Evolutionary conservation across 257 asterid species (phyloP).

Genomic region (Solanum corneliomulleri): DNA sequence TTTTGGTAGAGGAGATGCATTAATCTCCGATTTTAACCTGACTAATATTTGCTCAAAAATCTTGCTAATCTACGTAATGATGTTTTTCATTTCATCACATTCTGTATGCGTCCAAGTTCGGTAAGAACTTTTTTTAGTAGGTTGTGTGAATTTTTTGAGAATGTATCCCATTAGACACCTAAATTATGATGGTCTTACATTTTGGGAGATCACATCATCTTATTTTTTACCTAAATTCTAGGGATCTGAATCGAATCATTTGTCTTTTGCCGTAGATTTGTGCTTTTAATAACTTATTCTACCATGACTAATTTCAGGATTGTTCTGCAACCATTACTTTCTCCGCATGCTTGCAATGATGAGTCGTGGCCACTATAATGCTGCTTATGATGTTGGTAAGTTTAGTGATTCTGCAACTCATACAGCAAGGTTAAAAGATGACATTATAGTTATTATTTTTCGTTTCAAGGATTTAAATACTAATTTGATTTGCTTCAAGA

Average conservation of each 20-base stretch:
- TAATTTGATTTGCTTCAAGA: background rate
- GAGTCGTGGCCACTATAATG: conserved; percentile 59
- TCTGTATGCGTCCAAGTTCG: background rate
- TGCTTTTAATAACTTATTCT: background rate
- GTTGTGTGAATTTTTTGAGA: background rate
- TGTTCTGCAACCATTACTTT: conserved; percentile 84
- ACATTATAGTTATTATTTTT: background rate
- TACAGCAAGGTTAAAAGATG: background rate
- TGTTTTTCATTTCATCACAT: background rate
- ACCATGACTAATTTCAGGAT: conserved; percentile 28
- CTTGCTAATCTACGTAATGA: background rate
- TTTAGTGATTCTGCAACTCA: background rate
- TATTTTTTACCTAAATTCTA: no score
- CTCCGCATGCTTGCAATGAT: conserved; percentile 76
- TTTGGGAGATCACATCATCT: background rate
- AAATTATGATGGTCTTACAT: background rate
- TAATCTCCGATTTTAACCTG: background rate
- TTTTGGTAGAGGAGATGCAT: background rate
- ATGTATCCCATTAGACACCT: background rate
- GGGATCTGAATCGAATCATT: no score
- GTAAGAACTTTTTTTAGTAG: background rate
- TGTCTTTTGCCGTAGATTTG: background rate
- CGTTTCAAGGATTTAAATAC: background rate
- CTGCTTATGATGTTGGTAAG: conserved; percentile 48
- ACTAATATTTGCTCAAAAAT: background rate